Conservation (phyloP, 2,329 filamentous ascomycete genomes). For the Fusarium mundagurra region DNA sequence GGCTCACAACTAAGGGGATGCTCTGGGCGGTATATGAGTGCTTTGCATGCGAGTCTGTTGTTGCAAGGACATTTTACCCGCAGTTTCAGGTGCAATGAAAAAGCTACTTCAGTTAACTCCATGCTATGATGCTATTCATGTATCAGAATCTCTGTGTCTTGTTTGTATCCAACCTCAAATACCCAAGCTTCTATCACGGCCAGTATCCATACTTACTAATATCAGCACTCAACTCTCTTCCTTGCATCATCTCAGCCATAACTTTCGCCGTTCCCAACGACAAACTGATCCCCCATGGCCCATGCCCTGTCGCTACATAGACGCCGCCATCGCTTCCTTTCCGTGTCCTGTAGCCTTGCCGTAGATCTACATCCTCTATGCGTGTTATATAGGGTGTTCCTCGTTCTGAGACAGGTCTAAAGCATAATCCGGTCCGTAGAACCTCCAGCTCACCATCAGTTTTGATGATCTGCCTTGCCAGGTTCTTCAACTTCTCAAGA, state of each 20-base stretch:
- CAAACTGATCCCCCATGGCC: slow-evolving; percentile 77
- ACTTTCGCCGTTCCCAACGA: slow-evolving; percentile 75
- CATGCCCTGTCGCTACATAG: slow-evolving; percentile 77
- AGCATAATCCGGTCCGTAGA: slow-evolving; percentile 74
- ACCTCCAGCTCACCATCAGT: slow-evolving; percentile 63
- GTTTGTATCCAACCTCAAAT: not conserved
- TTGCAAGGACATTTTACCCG: not conserved
- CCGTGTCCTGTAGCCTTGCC: slow-evolving; percentile 55
- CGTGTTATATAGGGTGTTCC: slow-evolving; percentile 72
- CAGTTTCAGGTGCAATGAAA: not conserved
- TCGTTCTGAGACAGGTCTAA: slow-evolving; percentile 73
- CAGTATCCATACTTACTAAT: slow-evolving; percentile 49
- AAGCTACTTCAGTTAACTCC: not conserved
- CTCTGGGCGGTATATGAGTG: not conserved
- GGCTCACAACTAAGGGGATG: too few species aligned
- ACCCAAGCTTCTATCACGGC: not conserved
- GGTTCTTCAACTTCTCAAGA: slow-evolving; percentile 59
- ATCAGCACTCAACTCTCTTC: slow-evolving; percentile 66
- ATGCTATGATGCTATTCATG: not conserved
- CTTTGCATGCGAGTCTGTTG: not conserved
- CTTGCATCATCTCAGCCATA: slow-evolving; percentile 75
- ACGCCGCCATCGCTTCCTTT: slow-evolving; percentile 66
- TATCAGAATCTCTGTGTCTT: not conserved
- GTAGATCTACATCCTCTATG: slow-evolving; percentile 66
- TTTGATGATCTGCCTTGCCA: slow-evolving; percentile 60